Conservation (phyloP, 805 yeast genomes). For the Hanseniaspora nectarophila region DNA sequence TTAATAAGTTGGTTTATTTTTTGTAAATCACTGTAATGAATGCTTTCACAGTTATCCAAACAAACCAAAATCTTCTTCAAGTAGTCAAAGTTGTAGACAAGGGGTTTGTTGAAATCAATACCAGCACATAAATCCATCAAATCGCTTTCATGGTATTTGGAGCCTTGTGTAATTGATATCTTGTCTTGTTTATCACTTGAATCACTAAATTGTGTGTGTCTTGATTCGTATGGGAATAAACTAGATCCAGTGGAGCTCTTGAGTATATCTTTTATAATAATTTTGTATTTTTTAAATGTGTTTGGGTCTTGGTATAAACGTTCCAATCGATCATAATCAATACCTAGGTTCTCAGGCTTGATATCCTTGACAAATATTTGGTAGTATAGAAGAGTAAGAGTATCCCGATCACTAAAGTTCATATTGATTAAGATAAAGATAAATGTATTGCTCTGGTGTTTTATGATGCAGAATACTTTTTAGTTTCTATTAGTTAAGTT, state of each 20-base stretch:
- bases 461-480: too few species aligned
- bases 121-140: not conserved
- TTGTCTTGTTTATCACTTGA: not conserved
- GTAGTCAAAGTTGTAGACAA: not conserved
- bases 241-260: not conserved
- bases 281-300: constrained; percentile 6
- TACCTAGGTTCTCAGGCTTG: not conserved
- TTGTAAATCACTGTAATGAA: not conserved
- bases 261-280: constrained; percentile 7
- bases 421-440: too few species aligned
- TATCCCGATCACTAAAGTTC: constrained; percentile 12
- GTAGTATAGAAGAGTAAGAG: not conserved
- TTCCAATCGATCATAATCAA: constrained; percentile 1
- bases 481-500: too few species aligned
- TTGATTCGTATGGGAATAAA: not conserved
- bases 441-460: too few species aligned
- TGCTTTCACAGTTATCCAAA: not conserved
- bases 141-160: not conserved
- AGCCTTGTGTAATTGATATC: not conserved
- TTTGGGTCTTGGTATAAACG: constrained; percentile 1
- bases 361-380: constrained; percentile 1
- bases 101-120: not conserved
- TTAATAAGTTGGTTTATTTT: constrained; percentile 3
- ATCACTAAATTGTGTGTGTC: not conserved
- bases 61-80: not conserved